Percentiles rank a stretch among this genome's conserved stretches.
phyloP scores from a whole-genome alignment of 352 stramenopile genomes.

The Phytophthora citrophthora region DNA sequence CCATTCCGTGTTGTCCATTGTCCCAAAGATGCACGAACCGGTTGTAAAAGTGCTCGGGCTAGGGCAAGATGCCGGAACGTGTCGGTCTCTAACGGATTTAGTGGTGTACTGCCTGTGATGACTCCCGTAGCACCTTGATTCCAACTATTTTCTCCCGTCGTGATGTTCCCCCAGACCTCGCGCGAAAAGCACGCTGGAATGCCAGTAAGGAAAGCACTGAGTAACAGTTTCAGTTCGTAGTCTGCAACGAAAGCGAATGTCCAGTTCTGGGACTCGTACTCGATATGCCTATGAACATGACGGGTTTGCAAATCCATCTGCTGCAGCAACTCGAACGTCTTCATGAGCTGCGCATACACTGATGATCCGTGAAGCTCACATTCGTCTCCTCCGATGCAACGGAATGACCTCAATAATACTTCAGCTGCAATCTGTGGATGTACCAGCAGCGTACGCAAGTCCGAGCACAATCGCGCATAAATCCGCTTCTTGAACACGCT shows the following conservation, averaged over 20 bases:
- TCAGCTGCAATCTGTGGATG: conserved; percentile 67
- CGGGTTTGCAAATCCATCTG: conserved; percentile 85
- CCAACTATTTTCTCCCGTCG: conserved; percentile 19
- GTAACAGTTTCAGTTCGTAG: conserved; percentile 83
- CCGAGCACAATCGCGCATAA: conserved; percentile 81
- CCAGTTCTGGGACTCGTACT: conserved; percentile 88
- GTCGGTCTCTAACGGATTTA: conserved; percentile 39
- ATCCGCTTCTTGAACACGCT: conserved; percentile 83
- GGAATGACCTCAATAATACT: conserved; percentile 67
- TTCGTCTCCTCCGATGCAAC: conserved; percentile 33
- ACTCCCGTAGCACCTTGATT: conserved; percentile 29
- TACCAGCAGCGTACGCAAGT: conserved; percentile 78
- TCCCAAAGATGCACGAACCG: conserved; percentile 37
- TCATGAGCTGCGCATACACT: conserved; percentile 63
- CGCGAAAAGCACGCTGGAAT: conserved; percentile 61
- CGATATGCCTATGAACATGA: conserved; percentile 72
- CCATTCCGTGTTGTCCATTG: conserved; percentile 50
- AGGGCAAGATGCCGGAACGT: conserved; percentile 44
- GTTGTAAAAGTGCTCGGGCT: conserved; percentile 53
- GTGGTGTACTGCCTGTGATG: conserved; percentile 20
- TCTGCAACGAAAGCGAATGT: conserved; percentile 84
- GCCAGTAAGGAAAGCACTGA: conserved; percentile 67
- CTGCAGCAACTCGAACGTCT: conserved; percentile 70
- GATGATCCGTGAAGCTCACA: conserved; percentile 40
- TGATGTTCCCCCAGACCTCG: conserved; percentile 39